A percentile compares a stretch with the other conserved stretches of the same genome.
phyloP scores from a whole-genome alignment of 169 alveolate species.

The Cryptosporidium sp. region DNA sequence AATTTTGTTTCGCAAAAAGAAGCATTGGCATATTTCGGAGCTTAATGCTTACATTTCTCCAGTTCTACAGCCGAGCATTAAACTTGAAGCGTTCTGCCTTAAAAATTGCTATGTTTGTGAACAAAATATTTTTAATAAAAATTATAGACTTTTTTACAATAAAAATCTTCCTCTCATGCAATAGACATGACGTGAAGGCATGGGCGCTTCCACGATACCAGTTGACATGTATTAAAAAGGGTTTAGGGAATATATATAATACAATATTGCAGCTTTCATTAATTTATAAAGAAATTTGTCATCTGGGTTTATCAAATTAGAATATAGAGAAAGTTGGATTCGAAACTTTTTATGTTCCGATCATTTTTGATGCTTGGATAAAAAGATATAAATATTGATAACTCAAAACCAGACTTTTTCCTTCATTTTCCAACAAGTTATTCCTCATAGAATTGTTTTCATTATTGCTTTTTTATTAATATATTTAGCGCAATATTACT shows the following conservation, averaged over 20 bases:
- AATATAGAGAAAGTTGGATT: not conserved
- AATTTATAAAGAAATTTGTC: not conserved
- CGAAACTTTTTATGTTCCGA: not conserved
- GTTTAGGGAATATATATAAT: not conserved
- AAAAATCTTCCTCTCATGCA: slow-evolving; percentile 66
- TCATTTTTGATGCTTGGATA: not conserved
- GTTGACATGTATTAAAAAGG: not conserved
- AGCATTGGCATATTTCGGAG: slow-evolving; percentile 71
- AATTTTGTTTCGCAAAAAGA: slow-evolving; percentile 17
- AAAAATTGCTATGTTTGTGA: slow-evolving; percentile 58
- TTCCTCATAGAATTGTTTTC: not conserved
- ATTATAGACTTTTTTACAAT: slow-evolving; percentile 30
- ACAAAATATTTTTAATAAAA: not conserved
- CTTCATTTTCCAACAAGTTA: not conserved
- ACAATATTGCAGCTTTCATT: not conserved
- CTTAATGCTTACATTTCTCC: slow-evolving; percentile 41
- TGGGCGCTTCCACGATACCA: slow-evolving; percentile 66
- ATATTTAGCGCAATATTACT: not conserved
- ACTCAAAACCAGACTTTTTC: not conserved
- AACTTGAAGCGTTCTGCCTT: slow-evolving; percentile 58
- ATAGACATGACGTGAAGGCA: slow-evolving; percentile 40
- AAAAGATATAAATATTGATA: not conserved
- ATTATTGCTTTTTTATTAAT: not conserved
- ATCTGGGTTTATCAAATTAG: not conserved
- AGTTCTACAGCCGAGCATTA: not conserved